Percentiles rank a stretch among this genome's conserved stretches.
These are phyloP conservation scores for Paecilomyces sp. DNA, from an alignment of 2,329 filamentous ascomycete species.

Conservation along the genomic window DNA sequence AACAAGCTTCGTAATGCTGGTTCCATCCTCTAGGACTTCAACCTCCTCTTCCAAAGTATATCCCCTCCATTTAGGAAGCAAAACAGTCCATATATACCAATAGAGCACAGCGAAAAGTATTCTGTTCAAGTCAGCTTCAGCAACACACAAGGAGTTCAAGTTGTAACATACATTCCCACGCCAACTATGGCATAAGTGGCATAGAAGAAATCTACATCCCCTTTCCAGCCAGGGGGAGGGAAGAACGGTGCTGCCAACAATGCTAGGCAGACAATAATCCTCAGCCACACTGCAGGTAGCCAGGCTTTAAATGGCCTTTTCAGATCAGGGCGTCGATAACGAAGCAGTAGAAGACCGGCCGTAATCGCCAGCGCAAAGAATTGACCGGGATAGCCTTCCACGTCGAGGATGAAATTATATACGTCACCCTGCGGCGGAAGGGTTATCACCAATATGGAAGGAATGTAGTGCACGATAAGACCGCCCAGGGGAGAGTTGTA, in stretches of 20 bases:
- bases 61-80: constrained; percentile 52
- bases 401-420: constrained; percentile 66
- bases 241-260: constrained; percentile 58
- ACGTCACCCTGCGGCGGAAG: constrained; percentile 59
- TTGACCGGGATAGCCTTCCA: constrained; percentile 62
- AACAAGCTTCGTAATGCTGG: constrained; percentile 54
- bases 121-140: constrained; percentile 26
- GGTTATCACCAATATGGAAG: constrained; percentile 59
- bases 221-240: constrained; percentile 44
- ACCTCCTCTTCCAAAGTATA: constrained; percentile 58
- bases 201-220: constrained; percentile 43
- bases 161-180: constrained; percentile 33
- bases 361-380: constrained; percentile 53
- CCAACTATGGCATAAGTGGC: constrained; percentile 49
- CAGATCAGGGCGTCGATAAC: constrained; percentile 52
- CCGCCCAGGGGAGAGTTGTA: constrained; percentile 63
- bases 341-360: constrained; percentile 54
- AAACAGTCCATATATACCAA: constrained; percentile 61
- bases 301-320: constrained; percentile 60
- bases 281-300: constrained; percentile 51
- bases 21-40: constrained; percentile 58
- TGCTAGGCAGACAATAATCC: constrained; percentile 47
- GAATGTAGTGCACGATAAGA: constrained; percentile 61
- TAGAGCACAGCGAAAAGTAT: constrained; percentile 55
- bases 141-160: not conserved